These are phyloP conservation scores for Gremmenia infestans DNA, from an alignment of 2,329 filamentous ascomycete species.

Conservation along the genomic window DNA sequence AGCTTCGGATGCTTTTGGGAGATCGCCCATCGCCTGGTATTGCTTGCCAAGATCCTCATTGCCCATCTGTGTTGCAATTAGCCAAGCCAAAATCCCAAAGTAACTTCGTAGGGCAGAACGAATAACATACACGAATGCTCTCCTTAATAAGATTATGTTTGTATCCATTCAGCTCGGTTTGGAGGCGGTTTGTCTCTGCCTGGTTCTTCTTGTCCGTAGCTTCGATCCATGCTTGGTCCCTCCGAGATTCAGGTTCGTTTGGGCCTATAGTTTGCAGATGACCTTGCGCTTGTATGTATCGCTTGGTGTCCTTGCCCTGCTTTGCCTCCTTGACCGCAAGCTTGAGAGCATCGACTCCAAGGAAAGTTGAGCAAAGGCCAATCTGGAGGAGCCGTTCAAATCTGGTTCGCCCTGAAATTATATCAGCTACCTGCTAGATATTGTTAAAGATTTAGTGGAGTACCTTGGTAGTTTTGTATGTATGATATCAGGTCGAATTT, in stretches of 20 bases:
- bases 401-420: conserved; percentile 66
- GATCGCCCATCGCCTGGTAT: conserved; percentile 72
- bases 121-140: conserved; percentile 72
- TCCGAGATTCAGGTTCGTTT: conserved; percentile 59
- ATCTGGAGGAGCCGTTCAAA: conserved; percentile 79
- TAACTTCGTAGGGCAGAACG: neutral
- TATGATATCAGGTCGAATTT: conserved; percentile 92
- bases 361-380: conserved; percentile 68
- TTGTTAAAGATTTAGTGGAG: neutral
- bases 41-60: conserved; percentile 88
- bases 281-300: conserved; percentile 66
- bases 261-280: conserved; percentile 60
- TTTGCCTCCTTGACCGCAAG: conserved; percentile 73
- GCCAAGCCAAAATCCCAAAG: neutral
- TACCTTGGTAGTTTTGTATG: conserved; percentile 83
- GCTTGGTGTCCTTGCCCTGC: conserved; percentile 63
- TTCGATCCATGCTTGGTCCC: conserved; percentile 73
- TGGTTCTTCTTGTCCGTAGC: conserved; percentile 61
- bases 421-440: neutral
- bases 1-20: conserved; percentile 66
- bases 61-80: conserved; percentile 62
- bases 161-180: conserved; percentile 82
- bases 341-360: conserved; percentile 77
- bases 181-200: conserved; percentile 68
- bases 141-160: conserved; percentile 98